Evolutionary conservation across 2,329 filamentous ascomycete genomes (phyloP).

Genomic region (Chaetomiaceae sp.): DNA sequence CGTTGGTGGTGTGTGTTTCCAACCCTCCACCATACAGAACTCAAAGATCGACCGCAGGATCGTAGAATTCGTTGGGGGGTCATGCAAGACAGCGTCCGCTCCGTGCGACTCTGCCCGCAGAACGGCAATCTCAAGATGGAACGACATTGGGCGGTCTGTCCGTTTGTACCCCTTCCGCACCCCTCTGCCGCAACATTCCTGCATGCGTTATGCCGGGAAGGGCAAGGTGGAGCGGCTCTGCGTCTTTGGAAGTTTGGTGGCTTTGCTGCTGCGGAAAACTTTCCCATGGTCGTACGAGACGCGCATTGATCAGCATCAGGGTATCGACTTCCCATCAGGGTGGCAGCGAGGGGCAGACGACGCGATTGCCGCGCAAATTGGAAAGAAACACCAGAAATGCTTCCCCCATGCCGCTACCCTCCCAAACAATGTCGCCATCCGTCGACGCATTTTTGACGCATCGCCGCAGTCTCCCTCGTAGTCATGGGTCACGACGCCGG

Average conservation of each 20-base stretch:
- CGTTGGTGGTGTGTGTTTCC: too few relatives aligned
- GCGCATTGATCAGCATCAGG: constrained; percentile 12
- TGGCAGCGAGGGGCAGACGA: background rate
- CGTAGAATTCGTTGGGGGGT: too few relatives aligned
- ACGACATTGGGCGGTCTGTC: background rate
- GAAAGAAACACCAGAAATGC: background rate
- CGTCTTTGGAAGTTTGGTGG: background rate
- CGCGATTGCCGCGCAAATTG: background rate
- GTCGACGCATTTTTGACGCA: too few relatives aligned
- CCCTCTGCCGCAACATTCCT: background rate
- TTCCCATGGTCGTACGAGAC: constrained; percentile 3
- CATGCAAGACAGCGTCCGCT: background rate
- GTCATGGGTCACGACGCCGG: too few relatives aligned
- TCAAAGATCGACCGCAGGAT: background rate
- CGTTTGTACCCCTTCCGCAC: background rate
- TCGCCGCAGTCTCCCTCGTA: too few relatives aligned
- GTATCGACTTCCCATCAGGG: background rate
- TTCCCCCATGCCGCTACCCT: background rate
- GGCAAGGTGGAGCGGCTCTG: constrained; percentile 1
- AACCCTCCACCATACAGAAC: too few relatives aligned
- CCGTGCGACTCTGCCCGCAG: background rate
- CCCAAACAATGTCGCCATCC: too few relatives aligned
- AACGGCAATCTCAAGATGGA: background rate
- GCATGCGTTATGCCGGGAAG: background rate
- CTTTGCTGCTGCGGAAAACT: background rate